phyloP scores from a whole-genome alignment of 192 early-diverging fungal genomes.

The Coemansia sp. region DNA sequence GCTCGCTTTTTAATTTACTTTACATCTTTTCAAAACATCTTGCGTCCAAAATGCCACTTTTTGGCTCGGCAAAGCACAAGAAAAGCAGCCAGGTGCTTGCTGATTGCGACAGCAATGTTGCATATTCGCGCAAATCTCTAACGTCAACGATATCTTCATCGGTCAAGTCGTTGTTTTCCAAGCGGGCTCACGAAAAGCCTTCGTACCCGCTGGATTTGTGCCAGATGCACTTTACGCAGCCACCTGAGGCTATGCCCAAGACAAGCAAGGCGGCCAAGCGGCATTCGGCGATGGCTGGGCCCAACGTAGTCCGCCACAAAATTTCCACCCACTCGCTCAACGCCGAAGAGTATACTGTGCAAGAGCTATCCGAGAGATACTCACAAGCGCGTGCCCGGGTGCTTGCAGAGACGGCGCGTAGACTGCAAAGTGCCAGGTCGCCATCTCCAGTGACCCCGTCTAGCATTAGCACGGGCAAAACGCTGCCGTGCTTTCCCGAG shows the following conservation, averaged over 20 bases:
- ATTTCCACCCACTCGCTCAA: constrained; percentile 5
- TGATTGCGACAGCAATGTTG: constrained; percentile 9
- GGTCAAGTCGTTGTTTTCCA: constrained; percentile 41
- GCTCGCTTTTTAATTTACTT: no score
- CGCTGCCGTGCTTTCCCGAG: constrained; percentile 43
- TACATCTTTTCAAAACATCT: not conserved
- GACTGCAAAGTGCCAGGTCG: constrained; percentile 26
- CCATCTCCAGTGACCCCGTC: constrained; percentile 38
- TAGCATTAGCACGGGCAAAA: constrained; percentile 39
- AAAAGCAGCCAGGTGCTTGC: constrained; percentile 3
- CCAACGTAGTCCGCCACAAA: constrained; percentile 8
- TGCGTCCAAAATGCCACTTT: constrained; percentile 23
- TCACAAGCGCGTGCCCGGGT: constrained; percentile 33
- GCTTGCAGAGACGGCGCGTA: constrained; percentile 37
- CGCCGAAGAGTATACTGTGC: not conserved
- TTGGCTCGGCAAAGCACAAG: constrained; percentile 22
- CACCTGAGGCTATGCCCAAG: not conserved
- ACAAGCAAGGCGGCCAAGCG: not conserved
- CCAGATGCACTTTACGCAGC: not conserved
- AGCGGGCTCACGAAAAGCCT: constrained; percentile 7
- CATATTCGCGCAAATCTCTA: constrained; percentile 27
- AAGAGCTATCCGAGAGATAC: constrained; percentile 20
- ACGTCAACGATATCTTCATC: constrained; percentile 24
- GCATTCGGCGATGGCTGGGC: not conserved
- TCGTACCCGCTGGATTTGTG: not conserved